Conservation (phyloP, 2,329 filamentous ascomycete genomes). For the Cytospora mali region DNA sequence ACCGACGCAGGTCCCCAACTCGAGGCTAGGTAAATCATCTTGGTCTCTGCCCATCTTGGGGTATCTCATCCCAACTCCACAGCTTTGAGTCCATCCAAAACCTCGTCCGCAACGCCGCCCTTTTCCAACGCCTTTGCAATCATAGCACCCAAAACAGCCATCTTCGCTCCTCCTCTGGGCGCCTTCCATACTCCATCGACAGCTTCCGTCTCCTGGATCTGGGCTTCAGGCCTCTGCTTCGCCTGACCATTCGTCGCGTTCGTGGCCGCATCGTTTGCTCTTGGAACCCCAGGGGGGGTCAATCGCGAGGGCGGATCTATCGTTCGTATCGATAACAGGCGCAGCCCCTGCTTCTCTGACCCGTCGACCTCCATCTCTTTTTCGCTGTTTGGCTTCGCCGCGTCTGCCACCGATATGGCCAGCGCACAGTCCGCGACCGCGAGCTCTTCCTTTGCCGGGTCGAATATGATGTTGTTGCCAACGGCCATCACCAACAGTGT, state of each 20-base stretch:
- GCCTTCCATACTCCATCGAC: conserved; percentile 83
- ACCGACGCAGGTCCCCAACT: background rate
- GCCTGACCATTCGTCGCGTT: conserved; percentile 42
- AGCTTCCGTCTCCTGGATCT: conserved; percentile 55
- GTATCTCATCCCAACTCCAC: conserved; percentile 64
- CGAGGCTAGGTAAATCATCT: conserved; percentile 18
- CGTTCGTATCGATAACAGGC: conserved; percentile 69
- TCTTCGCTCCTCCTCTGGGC: conserved; percentile 79
- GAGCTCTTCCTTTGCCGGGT: conserved; percentile 87
- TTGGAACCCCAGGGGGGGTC: conserved; percentile 70
- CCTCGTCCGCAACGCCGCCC: conserved; percentile 82
- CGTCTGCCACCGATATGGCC: conserved; percentile 75
- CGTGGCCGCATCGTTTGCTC: conserved; percentile 59
- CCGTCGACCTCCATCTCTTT: conserved; percentile 47
- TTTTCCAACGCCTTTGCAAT: conserved; percentile 75
- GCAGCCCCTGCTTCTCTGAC: conserved; percentile 47
- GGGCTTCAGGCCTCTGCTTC: conserved; percentile 43
- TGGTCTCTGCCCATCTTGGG: conserved; percentile 21
- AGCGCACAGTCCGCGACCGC: conserved; percentile 89
- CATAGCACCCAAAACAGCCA: conserved; percentile 71
- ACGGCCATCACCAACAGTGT: conserved; percentile 89
- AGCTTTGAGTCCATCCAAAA: conserved; percentile 77
- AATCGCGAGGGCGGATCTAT: conserved; percentile 75
- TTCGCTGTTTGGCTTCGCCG: conserved; percentile 29
- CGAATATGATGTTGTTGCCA: conserved; percentile 88